A percentile compares a stretch with the other conserved stretches of the same genome.
Evolutionary conservation across 1,284 basidiomycete species (phyloP).

Genomic region (Rhizoctonia solani): DNA sequence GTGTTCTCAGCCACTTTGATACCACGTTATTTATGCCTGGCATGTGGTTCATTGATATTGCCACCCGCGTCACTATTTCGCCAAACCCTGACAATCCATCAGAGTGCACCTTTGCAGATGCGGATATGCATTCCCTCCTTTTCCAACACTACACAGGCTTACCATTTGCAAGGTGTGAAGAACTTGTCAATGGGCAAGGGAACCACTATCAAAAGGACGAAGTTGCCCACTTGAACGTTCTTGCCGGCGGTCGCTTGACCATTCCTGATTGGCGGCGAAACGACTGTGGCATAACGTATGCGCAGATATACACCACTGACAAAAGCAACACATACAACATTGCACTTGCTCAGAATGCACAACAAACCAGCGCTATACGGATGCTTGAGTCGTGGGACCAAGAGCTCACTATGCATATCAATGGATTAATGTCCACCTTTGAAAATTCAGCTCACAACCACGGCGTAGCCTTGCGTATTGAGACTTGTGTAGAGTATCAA

Average conservation of each 20-base stretch:
- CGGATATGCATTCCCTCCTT: not conserved
- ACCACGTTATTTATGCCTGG: not conserved
- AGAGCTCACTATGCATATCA: not conserved
- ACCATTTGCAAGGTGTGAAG: not conserved
- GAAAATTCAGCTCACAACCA: not conserved
- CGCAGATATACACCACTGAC: slow-evolving; percentile 26
- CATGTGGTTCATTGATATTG: slow-evolving; percentile 14
- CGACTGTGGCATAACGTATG: not conserved
- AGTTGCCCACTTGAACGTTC: not conserved
- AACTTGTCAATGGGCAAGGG: not conserved
- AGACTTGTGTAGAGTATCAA: not conserved
- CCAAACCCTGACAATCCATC: not conserved
- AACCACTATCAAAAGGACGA: slow-evolving; percentile 15
- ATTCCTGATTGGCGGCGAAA: not conserved
- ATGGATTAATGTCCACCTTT: not conserved
- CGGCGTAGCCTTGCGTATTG: not conserved
- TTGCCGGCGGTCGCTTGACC: slow-evolving; percentile 8
- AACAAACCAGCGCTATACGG: not conserved
- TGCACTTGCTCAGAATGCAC: not conserved
- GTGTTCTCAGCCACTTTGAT: not conserved
- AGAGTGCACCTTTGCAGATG: not conserved
- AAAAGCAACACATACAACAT: slow-evolving; percentile 13
- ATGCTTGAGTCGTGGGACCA: slow-evolving; percentile 1
- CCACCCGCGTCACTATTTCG: not conserved
- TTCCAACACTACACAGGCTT: not conserved